A percentile compares a stretch with the other conserved stretches of the same genome.
Evolutionary conservation across 805 yeast species (phyloP).

Genomic region (Schizosaccharomyces octosporus): DNA sequence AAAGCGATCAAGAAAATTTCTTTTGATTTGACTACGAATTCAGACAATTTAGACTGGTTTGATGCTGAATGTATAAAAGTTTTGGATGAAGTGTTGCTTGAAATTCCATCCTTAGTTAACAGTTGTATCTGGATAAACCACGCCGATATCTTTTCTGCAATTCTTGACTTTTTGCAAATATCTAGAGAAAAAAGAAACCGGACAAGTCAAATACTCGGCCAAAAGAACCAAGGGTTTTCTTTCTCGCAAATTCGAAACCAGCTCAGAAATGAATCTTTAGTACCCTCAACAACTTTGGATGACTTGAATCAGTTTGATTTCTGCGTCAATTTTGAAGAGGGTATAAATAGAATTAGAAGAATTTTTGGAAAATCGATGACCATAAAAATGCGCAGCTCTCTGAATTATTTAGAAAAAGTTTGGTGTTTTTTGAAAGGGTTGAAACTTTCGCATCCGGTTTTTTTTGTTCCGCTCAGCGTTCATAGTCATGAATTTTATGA

Average conservation of each 20-base stretch:
- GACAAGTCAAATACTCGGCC: constrained; percentile 22
- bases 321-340: constrained; percentile 35
- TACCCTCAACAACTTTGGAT: constrained; percentile 59
- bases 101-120: constrained; percentile 40
- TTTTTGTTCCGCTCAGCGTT: constrained; percentile 60
- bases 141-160: constrained; percentile 44
- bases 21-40: constrained; percentile 51
- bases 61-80: constrained; percentile 82
- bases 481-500: constrained; percentile 54
- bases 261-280: constrained; percentile 38
- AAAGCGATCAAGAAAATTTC: constrained; percentile 51
- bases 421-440: constrained; percentile 28
- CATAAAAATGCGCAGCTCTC: constrained; percentile 35
- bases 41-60: constrained; percentile 25
- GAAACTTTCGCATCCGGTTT: constrained; percentile 32
- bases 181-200: background rate
- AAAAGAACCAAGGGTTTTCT: constrained; percentile 56
- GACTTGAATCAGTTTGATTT: constrained; percentile 67
- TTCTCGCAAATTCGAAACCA: constrained; percentile 33
- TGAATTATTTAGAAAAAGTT: constrained; percentile 38
- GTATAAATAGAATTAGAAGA: constrained; percentile 26
- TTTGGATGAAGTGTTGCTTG: constrained; percentile 41
- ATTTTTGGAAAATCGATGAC: constrained; percentile 20
- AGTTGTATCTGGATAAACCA: constrained; percentile 43
- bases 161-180: background rate